Evolutionary conservation across 2,329 filamentous ascomycete genomes (phyloP), one percentile per base, ranked within the genome.

Genomic region (Phaeomoniella chlamydospora): DNA sequence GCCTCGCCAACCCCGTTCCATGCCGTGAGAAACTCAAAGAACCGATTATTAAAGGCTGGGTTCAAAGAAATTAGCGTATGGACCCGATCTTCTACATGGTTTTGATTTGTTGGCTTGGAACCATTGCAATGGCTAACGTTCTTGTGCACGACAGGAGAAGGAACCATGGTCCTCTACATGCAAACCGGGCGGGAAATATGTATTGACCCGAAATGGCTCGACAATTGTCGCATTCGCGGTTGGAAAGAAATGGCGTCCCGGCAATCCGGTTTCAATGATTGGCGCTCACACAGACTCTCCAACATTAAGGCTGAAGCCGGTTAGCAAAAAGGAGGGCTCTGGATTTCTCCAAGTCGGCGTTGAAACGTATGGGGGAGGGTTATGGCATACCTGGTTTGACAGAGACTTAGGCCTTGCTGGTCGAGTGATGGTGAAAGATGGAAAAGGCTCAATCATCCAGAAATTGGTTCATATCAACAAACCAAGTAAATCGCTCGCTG

Each of bases 371-470:
- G 90, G 90, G 36, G 90, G 90, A 42, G 90, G 90, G 38, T 78
- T 96, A 51, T 96, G 88, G 88, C 87, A 94, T 59, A 93, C 84
- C 33, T 98, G 76, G 90, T 98, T 98, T 53, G 90, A 98, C 57
- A 78, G 90, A 35, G 90, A 98, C 56, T 65, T 98, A 42, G 81
- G 83, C 48, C 76, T 96, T 37, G 90, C 90, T 18, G 90, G 90
- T 5, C 73, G 90, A 40, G 83, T 83, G 11, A 78, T 96, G 66
- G 82, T 90, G 38, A 76, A 72, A 48, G 77, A 77, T 39, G 70
- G 70, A 33, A 71, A 81, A 39, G 83, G 81, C 35, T 77, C 72
- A 44, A 82, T 93, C 44, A 73, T 77, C 42, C 80, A 85, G 61
- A 87, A 80, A 59, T 70, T 98, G 38, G 74, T 96, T 61, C 90